A percentile compares a stretch with the other conserved stretches of the same genome.
phyloP scores from a whole-genome alignment of 1,284 basidiomycete species.

The Thecaphora frezii region DNA sequence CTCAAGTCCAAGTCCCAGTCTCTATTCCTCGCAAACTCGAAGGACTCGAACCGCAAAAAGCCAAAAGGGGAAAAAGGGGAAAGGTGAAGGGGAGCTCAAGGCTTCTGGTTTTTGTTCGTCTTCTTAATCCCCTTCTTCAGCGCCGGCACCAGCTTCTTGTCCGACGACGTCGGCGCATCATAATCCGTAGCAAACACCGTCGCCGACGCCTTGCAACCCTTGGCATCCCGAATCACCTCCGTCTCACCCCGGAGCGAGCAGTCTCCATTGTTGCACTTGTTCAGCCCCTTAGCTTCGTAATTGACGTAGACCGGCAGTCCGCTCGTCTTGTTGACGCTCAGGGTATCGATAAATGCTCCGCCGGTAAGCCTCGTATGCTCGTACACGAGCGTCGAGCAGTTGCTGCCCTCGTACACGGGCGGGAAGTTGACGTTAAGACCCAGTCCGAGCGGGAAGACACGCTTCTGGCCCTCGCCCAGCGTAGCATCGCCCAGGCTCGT shows the following conservation, averaged over 20 bases:
- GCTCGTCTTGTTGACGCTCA: conserved; percentile 33
- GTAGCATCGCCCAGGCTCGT: conserved; percentile 19
- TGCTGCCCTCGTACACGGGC: conserved; percentile 16
- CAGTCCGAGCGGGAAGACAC: conserved; percentile 38
- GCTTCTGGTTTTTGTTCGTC: too few relatives aligned
- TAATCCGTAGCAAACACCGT: conserved; percentile 47
- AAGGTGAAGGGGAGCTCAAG: too few relatives aligned
- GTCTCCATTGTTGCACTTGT: conserved; percentile 38
- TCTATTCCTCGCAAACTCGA: too few relatives aligned
- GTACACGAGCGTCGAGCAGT: conserved; percentile 23
- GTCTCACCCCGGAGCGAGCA: conserved; percentile 51
- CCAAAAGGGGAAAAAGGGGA: too few relatives aligned
- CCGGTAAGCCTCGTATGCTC: conserved; percentile 41
- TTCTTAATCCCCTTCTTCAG: too few relatives aligned
- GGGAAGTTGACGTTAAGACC: conserved; percentile 50
- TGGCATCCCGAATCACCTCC: conserved; percentile 23
- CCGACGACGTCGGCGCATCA: conserved; percentile 46
- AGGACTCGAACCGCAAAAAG: too few relatives aligned
- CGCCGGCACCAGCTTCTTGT: too few relatives aligned
- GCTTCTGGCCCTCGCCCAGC: conserved; percentile 10
- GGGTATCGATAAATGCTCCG: conserved; percentile 39
- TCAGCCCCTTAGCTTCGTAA: conserved; percentile 33
- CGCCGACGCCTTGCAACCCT: conserved; percentile 33
- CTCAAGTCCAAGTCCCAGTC: too few relatives aligned
- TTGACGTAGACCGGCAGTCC: conserved; percentile 43